Conservation (phyloP, 176 grass and related monocot species). For the Cymbopogon citratus region DNA sequence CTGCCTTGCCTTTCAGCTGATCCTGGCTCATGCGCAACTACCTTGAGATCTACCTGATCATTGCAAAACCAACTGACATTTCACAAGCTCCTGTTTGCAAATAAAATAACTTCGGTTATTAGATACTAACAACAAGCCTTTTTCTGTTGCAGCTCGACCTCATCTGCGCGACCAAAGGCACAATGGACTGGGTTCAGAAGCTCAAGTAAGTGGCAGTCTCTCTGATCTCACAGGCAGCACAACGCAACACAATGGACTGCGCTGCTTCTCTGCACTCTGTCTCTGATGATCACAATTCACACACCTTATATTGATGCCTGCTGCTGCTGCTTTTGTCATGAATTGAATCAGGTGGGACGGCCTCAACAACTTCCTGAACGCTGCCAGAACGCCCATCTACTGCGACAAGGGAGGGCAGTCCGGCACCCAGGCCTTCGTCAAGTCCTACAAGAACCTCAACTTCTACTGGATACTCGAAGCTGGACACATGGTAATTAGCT, state of each 20-base stretch:
- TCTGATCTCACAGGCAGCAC: not conserved
- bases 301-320: not conserved
- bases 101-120: not conserved
- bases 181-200: constrained; percentile 69
- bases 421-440: constrained; percentile 68
- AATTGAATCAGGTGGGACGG: constrained; percentile 59
- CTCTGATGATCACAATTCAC: not conserved
- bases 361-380: constrained; percentile 45
- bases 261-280: not conserved
- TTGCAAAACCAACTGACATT: not conserved
- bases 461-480: constrained; percentile 89
- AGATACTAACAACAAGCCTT: not conserved
- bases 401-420: constrained; percentile 32
- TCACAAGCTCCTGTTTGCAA: not conserved
- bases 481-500: constrained; percentile 72
- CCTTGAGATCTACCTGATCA: not conserved
- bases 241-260: not conserved
- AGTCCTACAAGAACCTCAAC: constrained; percentile 71
- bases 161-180: constrained; percentile 83
- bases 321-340: not conserved
- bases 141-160: constrained; percentile 55
- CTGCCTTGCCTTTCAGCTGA: not conserved
- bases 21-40: not conserved
- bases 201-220: constrained; percentile 47
- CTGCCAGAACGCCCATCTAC: constrained; percentile 43